These are phyloP conservation scores for Chlorella vulgaris DNA, from an alignment of 139 green algal species.

Conservation along the genomic window DNA sequence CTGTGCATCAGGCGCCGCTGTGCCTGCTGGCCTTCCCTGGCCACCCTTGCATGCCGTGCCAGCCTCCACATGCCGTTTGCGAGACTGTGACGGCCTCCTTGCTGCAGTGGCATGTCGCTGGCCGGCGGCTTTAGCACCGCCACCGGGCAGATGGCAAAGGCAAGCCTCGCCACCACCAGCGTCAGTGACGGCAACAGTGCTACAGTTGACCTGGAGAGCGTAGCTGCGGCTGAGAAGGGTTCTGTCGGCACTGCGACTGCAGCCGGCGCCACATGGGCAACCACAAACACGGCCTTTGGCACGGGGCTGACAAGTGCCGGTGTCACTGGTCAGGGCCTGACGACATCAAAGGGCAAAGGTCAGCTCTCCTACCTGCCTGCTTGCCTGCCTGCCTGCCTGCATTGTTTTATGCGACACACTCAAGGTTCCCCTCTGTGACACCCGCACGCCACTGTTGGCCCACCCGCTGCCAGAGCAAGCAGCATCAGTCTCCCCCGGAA, in stretches of 20 bases:
- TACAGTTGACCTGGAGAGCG: neutral
- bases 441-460: no score
- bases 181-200: neutral
- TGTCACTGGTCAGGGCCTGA: no score
- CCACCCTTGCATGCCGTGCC: neutral
- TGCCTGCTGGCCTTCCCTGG: no score
- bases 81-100: no score
- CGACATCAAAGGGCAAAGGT: no score
- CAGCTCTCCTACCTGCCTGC: no score
- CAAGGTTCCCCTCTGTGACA: no score
- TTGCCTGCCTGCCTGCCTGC: no score
- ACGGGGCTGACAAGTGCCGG: no score
- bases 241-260: neutral
- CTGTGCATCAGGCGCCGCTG: neutral
- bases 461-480: neutral
- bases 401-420: no score
- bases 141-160: neutral
- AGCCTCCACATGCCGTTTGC: neutral
- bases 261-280: neutral
- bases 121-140: neutral
- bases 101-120: neutral
- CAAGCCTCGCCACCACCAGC: neutral
- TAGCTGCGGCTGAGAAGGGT: neutral
- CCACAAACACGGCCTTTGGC: no score
- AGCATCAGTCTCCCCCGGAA: neutral